Conservation (phyloP, 108 stramenopile genomes). For the Discostella stelligeroides region DNA sequence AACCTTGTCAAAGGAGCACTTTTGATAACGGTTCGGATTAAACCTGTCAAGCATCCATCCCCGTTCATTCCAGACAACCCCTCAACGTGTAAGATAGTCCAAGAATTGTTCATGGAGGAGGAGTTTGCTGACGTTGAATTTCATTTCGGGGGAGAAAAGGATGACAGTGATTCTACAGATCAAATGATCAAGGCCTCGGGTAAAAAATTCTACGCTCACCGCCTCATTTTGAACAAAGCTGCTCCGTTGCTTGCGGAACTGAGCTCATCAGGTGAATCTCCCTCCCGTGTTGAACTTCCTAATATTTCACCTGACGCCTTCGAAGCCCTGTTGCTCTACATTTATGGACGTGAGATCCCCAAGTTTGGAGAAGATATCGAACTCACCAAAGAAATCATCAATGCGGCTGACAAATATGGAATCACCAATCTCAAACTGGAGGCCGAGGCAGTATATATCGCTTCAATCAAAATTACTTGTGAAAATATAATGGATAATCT, state of each 20-base stretch:
- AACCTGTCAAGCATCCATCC: too few species aligned
- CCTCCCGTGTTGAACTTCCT: background rate
- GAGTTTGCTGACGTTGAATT: background rate
- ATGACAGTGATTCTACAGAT: too few species aligned
- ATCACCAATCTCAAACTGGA: background rate
- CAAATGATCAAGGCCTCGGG: background rate
- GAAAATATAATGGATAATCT: background rate
- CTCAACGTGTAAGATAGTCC: background rate
- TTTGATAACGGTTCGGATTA: too few species aligned
- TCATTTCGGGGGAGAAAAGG: background rate
- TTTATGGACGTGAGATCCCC: background rate
- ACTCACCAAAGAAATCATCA: background rate
- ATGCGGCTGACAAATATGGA: slow-evolving; percentile 5
- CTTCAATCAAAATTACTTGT: too few species aligned
- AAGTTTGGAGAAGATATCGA: background rate
- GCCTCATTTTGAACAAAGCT: background rate
- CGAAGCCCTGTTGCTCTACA: background rate
- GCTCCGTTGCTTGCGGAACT: background rate
- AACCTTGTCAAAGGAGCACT: too few species aligned
- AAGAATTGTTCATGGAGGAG: background rate
- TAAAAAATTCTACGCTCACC: slow-evolving; percentile 5
- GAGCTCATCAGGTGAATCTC: background rate
- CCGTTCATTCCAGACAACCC: background rate
- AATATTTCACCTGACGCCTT: background rate
- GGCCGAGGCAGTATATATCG: background rate